Conservation (phyloP, 129 eudicot genomes). For the Erigeron canadensis region DNA sequence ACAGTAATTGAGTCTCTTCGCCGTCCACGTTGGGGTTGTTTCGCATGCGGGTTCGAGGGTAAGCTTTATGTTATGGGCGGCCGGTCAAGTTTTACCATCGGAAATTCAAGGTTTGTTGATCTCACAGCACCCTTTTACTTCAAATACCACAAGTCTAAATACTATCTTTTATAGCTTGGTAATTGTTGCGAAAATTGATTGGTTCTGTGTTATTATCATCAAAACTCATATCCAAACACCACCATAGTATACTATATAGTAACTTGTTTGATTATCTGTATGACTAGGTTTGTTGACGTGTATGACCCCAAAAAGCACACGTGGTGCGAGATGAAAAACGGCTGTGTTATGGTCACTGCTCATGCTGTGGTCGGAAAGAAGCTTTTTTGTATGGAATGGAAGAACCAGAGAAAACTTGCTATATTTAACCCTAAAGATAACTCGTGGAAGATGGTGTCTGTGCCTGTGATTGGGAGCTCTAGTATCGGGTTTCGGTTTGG, state of each 20-base stretch:
- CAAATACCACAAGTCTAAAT: too few species aligned
- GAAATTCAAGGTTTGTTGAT: slow-evolving; percentile 75
- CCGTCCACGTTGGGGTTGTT: slow-evolving; percentile 95
- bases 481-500: slow-evolving; percentile 81
- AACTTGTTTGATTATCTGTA: too few species aligned
- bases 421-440: slow-evolving; percentile 62
- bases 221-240: too few species aligned
- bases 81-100: slow-evolving; percentile 93
- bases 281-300: slow-evolving; percentile 60
- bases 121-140: slow-evolving; percentile 1
- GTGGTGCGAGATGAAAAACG: slow-evolving; percentile 91
- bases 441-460: slow-evolving; percentile 77
- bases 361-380: slow-evolving; percentile 82
- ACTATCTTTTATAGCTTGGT: too few species aligned
- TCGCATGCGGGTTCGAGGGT: slow-evolving; percentile 83
- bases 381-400: slow-evolving; percentile 97
- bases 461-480: slow-evolving; percentile 86
- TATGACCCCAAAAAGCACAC: slow-evolving; percentile 62
- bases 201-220: too few species aligned
- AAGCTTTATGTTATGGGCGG: slow-evolving; percentile 97
- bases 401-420: slow-evolving; percentile 69
- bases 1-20: slow-evolving; percentile 63
- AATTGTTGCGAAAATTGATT: too few species aligned
- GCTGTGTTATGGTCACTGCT: slow-evolving; percentile 98
- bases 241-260: too few species aligned